phyloP scores from a whole-genome alignment of 768 basidiomycete genomes.

The Jaapia argillacea region DNA sequence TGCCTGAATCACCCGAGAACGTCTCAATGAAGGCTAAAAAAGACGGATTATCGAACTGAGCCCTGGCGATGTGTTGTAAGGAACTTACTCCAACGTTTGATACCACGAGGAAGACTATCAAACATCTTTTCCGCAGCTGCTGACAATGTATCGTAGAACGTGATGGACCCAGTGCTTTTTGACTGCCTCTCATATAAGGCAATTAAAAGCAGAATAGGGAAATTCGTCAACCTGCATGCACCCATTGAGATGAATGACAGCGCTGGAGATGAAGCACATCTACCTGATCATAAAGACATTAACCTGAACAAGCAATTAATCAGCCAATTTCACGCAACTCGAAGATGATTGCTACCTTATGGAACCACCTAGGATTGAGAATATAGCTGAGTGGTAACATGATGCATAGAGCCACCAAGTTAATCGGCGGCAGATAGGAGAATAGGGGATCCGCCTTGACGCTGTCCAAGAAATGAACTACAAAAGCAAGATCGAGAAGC shows the following conservation, averaged over 20 bases:
- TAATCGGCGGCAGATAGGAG: slow-evolving; percentile 91
- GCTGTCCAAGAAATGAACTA: slow-evolving; percentile 22
- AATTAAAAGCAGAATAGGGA: slow-evolving; percentile 74
- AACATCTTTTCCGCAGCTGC: slow-evolving; percentile 58
- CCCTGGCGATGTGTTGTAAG: slow-evolving; percentile 1
- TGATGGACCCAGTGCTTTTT: slow-evolving; percentile 51
- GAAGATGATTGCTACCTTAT: slow-evolving; percentile 49
- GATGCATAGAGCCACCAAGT: slow-evolving; percentile 75
- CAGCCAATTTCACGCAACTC: slow-evolving; percentile 8
- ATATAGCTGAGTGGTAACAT: slow-evolving; percentile 84
- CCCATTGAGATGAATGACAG: background rate
- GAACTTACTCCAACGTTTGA: slow-evolving; percentile 67
- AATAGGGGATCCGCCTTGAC: slow-evolving; percentile 89
- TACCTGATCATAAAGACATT: slow-evolving; percentile 86
- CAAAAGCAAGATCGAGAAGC: background rate
- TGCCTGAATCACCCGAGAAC: slow-evolving; percentile 63
- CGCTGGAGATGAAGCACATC: background rate
- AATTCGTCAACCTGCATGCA: slow-evolving; percentile 55
- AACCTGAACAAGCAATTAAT: slow-evolving; percentile 43
- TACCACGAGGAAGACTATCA: slow-evolving; percentile 64
- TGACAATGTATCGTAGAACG: slow-evolving; percentile 64
- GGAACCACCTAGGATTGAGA: slow-evolving; percentile 93
- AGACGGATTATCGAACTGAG: background rate
- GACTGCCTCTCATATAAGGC: slow-evolving; percentile 83
- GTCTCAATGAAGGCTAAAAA: slow-evolving; percentile 71